Percentiles rank a stretch among this genome's conserved stretches.
phyloP scores from a whole-genome alignment of 1,284 basidiomycete genomes.

The Prillingera fragicola region DNA sequence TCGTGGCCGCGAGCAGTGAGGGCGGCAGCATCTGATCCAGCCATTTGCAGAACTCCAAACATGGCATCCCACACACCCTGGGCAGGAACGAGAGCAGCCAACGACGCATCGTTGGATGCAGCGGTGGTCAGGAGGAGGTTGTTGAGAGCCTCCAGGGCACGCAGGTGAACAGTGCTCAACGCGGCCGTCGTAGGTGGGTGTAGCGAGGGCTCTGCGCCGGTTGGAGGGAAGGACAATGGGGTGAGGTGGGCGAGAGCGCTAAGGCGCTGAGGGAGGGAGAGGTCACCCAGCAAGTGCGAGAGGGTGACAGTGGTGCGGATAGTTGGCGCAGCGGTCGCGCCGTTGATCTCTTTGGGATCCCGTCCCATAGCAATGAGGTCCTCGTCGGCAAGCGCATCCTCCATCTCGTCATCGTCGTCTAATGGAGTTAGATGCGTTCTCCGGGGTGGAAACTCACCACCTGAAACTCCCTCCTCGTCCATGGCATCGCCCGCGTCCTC shows the following conservation, averaged over 20 bases:
- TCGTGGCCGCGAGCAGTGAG: constrained; percentile 43
- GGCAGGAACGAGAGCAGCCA: constrained; percentile 53
- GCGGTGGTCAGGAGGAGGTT: constrained; percentile 72
- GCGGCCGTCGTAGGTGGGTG: constrained; percentile 81
- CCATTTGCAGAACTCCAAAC: constrained; percentile 61
- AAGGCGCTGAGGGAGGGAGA: constrained; percentile 54
- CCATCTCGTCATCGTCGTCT: constrained; percentile 41
- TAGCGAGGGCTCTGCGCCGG: constrained; percentile 56
- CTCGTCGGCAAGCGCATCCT: constrained; percentile 47
- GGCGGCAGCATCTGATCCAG: constrained; percentile 27
- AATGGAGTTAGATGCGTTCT: too few species aligned
- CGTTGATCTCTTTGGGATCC: constrained; percentile 34
- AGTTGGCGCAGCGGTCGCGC: constrained; percentile 30
- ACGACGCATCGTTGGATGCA: constrained; percentile 19
- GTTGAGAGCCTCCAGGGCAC: constrained; percentile 82
- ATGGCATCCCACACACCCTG: constrained; percentile 63
- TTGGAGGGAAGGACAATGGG: constrained; percentile 70
- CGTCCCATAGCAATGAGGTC: constrained; percentile 44
- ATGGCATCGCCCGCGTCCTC: constrained; percentile 58
- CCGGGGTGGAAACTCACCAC: constrained; percentile 28
- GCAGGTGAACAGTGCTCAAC: constrained; percentile 71
- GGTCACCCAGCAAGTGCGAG: constrained; percentile 49
- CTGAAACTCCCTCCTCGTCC: constrained; percentile 34
- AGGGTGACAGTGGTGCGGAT: constrained; percentile 32
- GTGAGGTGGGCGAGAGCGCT: constrained; percentile 65